A percentile compares a stretch with the other conserved stretches of the same genome.
These are phyloP conservation scores for Colletotrichum graminicola DNA, from an alignment of 2,329 filamentous ascomycete species.

Conservation along the genomic window DNA sequence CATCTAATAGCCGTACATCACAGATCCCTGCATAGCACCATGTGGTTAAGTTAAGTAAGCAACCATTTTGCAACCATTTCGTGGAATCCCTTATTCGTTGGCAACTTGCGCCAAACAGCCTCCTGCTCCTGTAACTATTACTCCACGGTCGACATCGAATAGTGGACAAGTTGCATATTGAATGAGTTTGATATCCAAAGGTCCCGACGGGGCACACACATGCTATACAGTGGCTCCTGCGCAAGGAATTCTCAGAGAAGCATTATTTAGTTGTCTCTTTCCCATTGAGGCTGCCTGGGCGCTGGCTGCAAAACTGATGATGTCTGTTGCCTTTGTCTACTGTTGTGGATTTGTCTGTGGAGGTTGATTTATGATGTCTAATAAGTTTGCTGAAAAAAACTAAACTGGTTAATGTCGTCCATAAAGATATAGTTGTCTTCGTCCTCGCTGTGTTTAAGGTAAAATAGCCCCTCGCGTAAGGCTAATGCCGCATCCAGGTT, in stretches of 20 bases:
- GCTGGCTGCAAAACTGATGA: not conserved
- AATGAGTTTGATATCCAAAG: not conserved
- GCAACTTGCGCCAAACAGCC: too few relatives aligned
- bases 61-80: too few relatives aligned
- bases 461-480: too few relatives aligned
- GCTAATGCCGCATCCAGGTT: too few relatives aligned
- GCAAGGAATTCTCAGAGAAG: not conserved
- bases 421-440: too few relatives aligned
- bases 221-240: not conserved
- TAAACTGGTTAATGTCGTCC: too few relatives aligned
- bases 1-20: too few relatives aligned
- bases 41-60: too few relatives aligned
- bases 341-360: not conserved
- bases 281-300: not conserved
- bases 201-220: not conserved
- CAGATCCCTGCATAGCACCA: too few relatives aligned
- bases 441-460: too few relatives aligned
- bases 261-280: not conserved
- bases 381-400: not conserved
- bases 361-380: not conserved
- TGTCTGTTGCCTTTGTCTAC: not conserved
- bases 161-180: constrained; percentile 50
- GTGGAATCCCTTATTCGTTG: too few relatives aligned
- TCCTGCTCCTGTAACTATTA: too few relatives aligned
- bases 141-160: constrained; percentile 51